A percentile compares a stretch with the other conserved stretches of the same genome.
These are phyloP conservation scores for Diplocarpon mali DNA, from an alignment of 2,329 filamentous ascomycete species.

Conservation along the genomic window DNA sequence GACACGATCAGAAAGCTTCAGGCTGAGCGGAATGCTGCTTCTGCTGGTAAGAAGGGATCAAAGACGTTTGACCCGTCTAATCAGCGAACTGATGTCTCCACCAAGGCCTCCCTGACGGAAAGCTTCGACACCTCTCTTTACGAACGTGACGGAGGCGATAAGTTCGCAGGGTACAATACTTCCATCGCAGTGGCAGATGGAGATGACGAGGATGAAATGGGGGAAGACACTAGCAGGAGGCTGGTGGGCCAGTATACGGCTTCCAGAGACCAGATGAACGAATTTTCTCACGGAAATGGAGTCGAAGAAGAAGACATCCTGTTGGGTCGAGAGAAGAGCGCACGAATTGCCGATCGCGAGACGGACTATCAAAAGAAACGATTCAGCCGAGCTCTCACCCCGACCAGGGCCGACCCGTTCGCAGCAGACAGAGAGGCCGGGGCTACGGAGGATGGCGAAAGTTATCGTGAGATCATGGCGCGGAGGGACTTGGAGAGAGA, in stretches of 20 bases:
- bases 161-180: slow-evolving; percentile 82
- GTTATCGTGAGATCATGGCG: slow-evolving; percentile 86
- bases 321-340: slow-evolving; percentile 75
- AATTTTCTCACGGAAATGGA: slow-evolving; percentile 75
- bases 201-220: slow-evolving; percentile 71
- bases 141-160: slow-evolving; percentile 65
- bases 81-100: slow-evolving; percentile 74
- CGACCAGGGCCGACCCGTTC: slow-evolving; percentile 77
- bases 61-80: slow-evolving; percentile 66
- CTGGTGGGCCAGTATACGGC: slow-evolving; percentile 95
- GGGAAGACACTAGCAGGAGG: slow-evolving; percentile 60
- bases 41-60: slow-evolving; percentile 70
- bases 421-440: slow-evolving; percentile 62
- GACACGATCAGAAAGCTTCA: slow-evolving; percentile 80
- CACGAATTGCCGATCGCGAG: slow-evolving; percentile 83
- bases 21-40: slow-evolving; percentile 78
- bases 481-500: slow-evolving; percentile 83
- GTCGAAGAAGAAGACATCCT: slow-evolving; percentile 90
- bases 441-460: slow-evolving; percentile 59
- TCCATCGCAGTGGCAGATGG: slow-evolving; percentile 71
- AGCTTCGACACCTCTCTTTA: slow-evolving; percentile 83
- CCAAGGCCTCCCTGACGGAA: slow-evolving; percentile 85
- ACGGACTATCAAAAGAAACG: slow-evolving; percentile 96
- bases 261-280: slow-evolving; percentile 81
- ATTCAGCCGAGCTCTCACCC: slow-evolving; percentile 78